Evolutionary conservation across 306 rosid species (phyloP).

Genomic region (Cucurbita maxima): DNA sequence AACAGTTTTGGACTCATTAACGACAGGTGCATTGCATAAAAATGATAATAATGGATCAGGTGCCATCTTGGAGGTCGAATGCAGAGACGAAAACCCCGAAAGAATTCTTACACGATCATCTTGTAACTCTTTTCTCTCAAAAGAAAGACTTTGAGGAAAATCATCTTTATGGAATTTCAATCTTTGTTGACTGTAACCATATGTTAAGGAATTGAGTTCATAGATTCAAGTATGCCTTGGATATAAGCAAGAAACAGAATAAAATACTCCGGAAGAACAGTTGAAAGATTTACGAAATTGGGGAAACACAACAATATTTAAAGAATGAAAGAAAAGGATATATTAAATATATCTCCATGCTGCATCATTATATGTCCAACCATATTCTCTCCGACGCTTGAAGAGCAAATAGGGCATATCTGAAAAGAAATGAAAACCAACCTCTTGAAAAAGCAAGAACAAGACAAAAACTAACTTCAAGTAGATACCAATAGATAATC

Average conservation of each 20-base stretch:
- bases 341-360: constrained; percentile 38
- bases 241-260: not conserved
- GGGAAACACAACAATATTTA: not conserved
- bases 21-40: constrained; percentile 18
- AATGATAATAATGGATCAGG: constrained; percentile 46
- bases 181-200: constrained; percentile 37
- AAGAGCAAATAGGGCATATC: constrained; percentile 55
- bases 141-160: constrained; percentile 20
- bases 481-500: not conserved
- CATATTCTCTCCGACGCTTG: constrained; percentile 35
- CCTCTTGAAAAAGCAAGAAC: constrained; percentile 7
- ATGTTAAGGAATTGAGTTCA: constrained; percentile 33
- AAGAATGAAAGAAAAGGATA: constrained; percentile 42
- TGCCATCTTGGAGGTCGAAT: constrained; percentile 35
- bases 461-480: constrained; percentile 8
- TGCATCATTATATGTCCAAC: constrained; percentile 50
- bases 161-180: constrained; percentile 29
- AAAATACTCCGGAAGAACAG: not conserved
- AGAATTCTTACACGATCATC: constrained; percentile 22
- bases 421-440: constrained; percentile 19
- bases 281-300: not conserved
- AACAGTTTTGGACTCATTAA: constrained; percentile 10
- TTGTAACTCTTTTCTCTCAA: constrained; percentile 28
- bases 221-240: not conserved
- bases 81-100: constrained; percentile 17